Evolutionary conservation across 148 eudicot genomes (phyloP).

Genomic region (Rhododendron mucronatum): DNA sequence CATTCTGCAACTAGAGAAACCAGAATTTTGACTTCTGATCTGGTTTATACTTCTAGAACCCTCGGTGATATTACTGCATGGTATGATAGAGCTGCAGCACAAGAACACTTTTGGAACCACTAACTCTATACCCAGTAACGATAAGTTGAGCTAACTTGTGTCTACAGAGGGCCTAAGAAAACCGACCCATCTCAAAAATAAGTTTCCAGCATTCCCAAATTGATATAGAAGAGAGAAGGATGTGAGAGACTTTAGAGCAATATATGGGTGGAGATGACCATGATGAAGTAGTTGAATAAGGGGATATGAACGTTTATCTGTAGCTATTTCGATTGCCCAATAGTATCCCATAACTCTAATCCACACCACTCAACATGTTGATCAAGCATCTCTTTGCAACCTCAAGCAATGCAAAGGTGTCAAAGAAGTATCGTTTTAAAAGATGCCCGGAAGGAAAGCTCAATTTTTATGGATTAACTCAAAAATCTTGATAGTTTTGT

Average conservation of each 20-base stretch:
- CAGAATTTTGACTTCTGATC: not conserved
- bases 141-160: not conserved
- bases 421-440: not conserved
- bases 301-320: not conserved
- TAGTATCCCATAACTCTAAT: not conserved
- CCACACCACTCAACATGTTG: not conserved
- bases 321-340: not conserved
- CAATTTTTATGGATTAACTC: not conserved
- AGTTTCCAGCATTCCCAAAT: not conserved
- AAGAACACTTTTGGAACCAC: not conserved
- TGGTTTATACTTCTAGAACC: not conserved
- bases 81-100: not conserved
- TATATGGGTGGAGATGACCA: not conserved
- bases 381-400: not conserved
- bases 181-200: not conserved
- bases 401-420: not conserved
- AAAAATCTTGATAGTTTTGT: not conserved
- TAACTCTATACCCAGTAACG: not conserved
- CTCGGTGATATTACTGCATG: not conserved
- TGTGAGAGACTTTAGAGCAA: not conserved
- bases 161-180: not conserved
- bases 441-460: not conserved
- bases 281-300: not conserved
- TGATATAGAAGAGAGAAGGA: not conserved
- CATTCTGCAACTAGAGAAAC: not conserved